Evolutionary conservation across 1,139 yeast species (phyloP), one percentile per base, ranked within the genome.

Genomic region (Blastobotrys serpentis): DNA sequence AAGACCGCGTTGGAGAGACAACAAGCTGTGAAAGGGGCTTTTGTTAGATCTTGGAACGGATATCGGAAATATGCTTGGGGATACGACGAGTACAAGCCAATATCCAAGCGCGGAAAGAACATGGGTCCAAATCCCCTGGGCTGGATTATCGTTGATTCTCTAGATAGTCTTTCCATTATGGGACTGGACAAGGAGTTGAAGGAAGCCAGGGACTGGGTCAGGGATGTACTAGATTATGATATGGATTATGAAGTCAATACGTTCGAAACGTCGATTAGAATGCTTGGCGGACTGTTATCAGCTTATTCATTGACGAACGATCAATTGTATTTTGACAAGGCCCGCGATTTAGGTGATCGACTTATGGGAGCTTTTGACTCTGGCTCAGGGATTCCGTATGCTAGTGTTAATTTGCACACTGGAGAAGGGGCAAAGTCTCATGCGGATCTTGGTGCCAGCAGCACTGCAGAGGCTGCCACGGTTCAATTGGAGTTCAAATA

Each of bases 401-500:
- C 92, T 2, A 82, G 87, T 18, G 38, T 88, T n/a, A 89, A 87
- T 64, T 72, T 89, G 55, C 71, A 72, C 47, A 69, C 84, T 0
- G 83, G 86, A 2, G 66, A 72, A 54, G 90, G 90, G 2, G 66
- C 79, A 29, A 74, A 68, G 51, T 78, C 78, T 48, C 89, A 81
- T 61, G 83, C 73, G 13, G 90, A 84, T 59, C 43, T 32, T 14
- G 95, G 86, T 11, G 82, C 86, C 2, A 75, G 90, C 11, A 84
- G 95, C 0, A 87, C 96, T 1, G 95, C 98, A 0, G 97, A 90
- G 64, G 96, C 82, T 7, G 79, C 95, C 0, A 86, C 97, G 1
- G 70, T 90, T 53, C 97, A 89, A 67, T 70, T 90, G 60, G 98
- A 90, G 64, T 82, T 90, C 71, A 89, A 88, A 64, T 89, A 88